Percentiles rank a stretch among this genome's conserved stretches.
These are phyloP conservation scores for Begonia peltatifolia DNA, from an alignment of 306 rosid species.

Conservation along the genomic window DNA sequence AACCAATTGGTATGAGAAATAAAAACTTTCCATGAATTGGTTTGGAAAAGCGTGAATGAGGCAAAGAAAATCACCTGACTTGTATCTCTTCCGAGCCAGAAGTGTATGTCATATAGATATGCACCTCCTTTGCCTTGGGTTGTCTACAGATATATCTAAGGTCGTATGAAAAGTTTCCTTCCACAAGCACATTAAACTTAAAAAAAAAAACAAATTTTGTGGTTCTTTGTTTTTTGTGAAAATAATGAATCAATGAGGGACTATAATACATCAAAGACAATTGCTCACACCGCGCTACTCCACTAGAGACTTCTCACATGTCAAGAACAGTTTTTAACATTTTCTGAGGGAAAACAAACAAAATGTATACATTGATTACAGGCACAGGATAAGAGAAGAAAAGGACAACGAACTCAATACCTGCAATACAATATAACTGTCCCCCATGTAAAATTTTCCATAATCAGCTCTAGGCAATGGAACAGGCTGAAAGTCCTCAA, in stretches of 20 bases:
- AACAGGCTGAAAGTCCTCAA: constrained; percentile 15
- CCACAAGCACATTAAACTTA: background rate
- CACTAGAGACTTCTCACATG: background rate
- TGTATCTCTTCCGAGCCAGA: constrained; percentile 97
- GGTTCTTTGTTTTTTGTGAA: too few species aligned
- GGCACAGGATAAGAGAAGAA: background rate
- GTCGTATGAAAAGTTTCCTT: background rate
- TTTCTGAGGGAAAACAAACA: background rate
- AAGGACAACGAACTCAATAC: constrained; percentile 11
- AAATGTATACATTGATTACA: background rate
- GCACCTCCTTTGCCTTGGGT: constrained; percentile 74
- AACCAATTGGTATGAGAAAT: too few species aligned
- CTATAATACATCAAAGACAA: too few species aligned
- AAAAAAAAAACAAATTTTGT: background rate
- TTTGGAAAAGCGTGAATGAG: too few species aligned
- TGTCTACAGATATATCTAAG: constrained; percentile 38
- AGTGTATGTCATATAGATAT: constrained; percentile 66
- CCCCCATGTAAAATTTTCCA: constrained; percentile 15
- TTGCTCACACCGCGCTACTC: too few species aligned
- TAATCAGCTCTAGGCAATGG: constrained; percentile 7
- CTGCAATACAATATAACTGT: constrained; percentile 11
- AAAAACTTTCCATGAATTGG: too few species aligned
- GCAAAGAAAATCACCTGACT: constrained; percentile 60
- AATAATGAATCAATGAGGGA: too few species aligned
- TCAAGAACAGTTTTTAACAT: background rate